Evolutionary conservation across 208 protist genomes (phyloP).

Genomic region (Borovskyia barvae): DNA sequence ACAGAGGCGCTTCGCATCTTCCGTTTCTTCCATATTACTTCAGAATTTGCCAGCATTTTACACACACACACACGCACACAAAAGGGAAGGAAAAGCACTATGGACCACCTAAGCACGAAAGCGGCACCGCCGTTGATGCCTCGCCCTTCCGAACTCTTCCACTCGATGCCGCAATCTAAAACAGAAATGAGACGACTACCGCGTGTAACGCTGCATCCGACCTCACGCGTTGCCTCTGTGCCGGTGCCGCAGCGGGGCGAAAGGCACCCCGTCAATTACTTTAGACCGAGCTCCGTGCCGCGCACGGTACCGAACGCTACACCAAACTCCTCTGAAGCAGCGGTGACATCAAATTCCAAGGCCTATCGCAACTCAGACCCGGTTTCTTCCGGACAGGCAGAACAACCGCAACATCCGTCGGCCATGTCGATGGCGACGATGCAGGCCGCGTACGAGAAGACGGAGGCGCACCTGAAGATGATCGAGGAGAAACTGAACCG

Average conservation of each 20-base stretch:
- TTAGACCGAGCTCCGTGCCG: background rate
- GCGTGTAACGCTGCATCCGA: slow-evolving; percentile 19
- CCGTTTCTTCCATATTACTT: no score
- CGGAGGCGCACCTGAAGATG: slow-evolving; percentile 39
- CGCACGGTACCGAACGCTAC: background rate
- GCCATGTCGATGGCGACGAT: slow-evolving; percentile 6
- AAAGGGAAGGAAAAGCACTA: no score
- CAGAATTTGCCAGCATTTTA: no score
- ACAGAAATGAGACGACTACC: slow-evolving; percentile 8
- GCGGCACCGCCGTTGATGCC: background rate
- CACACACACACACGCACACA: no score
- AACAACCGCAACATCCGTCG: no score
- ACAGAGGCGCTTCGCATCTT: no score
- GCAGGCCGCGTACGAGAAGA: slow-evolving; percentile 22
- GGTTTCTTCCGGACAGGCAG: no score
- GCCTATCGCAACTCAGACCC: no score
- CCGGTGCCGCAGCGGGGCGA: background rate
- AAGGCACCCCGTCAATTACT: background rate
- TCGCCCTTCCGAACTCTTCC: background rate
- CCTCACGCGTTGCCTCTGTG: slow-evolving; percentile 18
- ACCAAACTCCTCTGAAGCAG: no score
- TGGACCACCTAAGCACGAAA: background rate
- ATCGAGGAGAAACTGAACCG: slow-evolving; percentile 46
- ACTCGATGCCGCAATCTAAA: background rate
- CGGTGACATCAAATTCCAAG: no score